Base-by-base conservation (phyloP, 2,329 filamentous ascomycete genomes). In the Aspergillus puulaauensis region DNA sequence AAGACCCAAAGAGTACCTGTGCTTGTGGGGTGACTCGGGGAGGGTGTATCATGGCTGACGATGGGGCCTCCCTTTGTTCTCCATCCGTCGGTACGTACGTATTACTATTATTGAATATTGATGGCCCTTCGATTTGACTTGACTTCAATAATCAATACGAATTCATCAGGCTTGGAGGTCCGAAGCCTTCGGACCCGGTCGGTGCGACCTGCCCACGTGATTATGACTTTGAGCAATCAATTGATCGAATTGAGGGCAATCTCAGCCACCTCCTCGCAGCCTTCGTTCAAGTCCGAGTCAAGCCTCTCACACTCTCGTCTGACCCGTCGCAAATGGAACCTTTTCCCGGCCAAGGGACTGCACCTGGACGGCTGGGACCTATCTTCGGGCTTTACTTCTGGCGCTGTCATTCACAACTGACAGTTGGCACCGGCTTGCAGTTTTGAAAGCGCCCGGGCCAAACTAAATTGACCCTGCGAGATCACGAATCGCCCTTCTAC, bases 221-320 rank as follows among this genome's bases (percentile, higher is more conserved):
- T 4, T 31, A 4, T 31, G 27, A 31, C 27, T 31, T 31, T 31
- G 27, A 11, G 27, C 8, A 31, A 11, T 31, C 27, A 31, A 31
- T 31, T 31, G 27, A 31, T 8, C 8, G 9, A 31, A 39, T 53
- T 24, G 15, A 27, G 27, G 33, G 21, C 7, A 33, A 8, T n/a
- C 27, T 37, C 50, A 52, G 50, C 50, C 50, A 52, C 50, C 50
- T 52, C 50, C 40, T 40, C 24, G 35, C 35, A 37, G 35, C 5
- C 35, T 37, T 37, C 35, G 15, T 37, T 15, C 12, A 37, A 37
- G 35, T n/a, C 35, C 12, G 14, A 37, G 14, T 37, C 14, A n/a
- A 31, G 27, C 9, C 27, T 31, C 27, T n/a, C 35, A n/a, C 35
- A 2, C 15, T 15, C 6, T 5, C 6, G 4, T 37, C 35, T 37